A percentile compares a stretch with the other conserved stretches of the same genome.
Evolutionary conservation across 78 protist genomes (phyloP).

Genomic region (Tieghemostelium lacteum): DNA sequence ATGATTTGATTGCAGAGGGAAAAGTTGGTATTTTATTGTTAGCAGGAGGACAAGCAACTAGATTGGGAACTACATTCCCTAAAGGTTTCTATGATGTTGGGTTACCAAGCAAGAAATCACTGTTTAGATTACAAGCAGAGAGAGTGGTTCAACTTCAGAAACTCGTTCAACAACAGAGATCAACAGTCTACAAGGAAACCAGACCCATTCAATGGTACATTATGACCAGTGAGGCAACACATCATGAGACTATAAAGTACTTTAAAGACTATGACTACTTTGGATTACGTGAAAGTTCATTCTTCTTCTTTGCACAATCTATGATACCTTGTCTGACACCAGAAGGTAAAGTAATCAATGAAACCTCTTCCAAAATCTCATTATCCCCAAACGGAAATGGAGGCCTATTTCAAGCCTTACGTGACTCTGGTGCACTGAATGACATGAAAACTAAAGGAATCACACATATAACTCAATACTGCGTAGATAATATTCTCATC

Average conservation of each 20-base stretch:
- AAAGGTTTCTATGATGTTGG: constrained; percentile 96
- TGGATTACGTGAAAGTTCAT: constrained; percentile 84
- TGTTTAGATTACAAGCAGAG: constrained; percentile 97
- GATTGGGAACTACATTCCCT: constrained; percentile 95
- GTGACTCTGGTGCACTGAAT: constrained; percentile 69
- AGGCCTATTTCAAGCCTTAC: constrained; percentile 90
- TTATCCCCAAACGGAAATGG: constrained; percentile 98
- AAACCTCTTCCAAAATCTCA: constrained; percentile 62
- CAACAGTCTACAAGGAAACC: background rate
- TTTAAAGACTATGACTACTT: constrained; percentile 88
- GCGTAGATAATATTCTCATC: constrained; percentile 95
- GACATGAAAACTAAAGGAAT: constrained; percentile 89
- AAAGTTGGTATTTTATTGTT: constrained; percentile 85
- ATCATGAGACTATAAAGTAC: constrained; percentile 81
- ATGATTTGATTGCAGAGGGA: constrained; percentile 69
- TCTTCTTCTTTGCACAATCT: constrained; percentile 94
- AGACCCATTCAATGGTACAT: constrained; percentile 85
- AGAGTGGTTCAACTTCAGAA: constrained; percentile 82
- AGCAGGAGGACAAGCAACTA: constrained; percentile 97
- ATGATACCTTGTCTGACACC: constrained; percentile 89
- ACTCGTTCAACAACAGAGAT: constrained; percentile 21
- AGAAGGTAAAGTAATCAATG: constrained; percentile 91
- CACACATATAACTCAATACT: constrained; percentile 84
- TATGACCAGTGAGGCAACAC: constrained; percentile 94
- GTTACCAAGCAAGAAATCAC: constrained; percentile 92